These are phyloP conservation scores for Akanthomyces dipterigenus DNA, from an alignment of 2,329 filamentous ascomycete genomes.

Conservation along the genomic window DNA sequence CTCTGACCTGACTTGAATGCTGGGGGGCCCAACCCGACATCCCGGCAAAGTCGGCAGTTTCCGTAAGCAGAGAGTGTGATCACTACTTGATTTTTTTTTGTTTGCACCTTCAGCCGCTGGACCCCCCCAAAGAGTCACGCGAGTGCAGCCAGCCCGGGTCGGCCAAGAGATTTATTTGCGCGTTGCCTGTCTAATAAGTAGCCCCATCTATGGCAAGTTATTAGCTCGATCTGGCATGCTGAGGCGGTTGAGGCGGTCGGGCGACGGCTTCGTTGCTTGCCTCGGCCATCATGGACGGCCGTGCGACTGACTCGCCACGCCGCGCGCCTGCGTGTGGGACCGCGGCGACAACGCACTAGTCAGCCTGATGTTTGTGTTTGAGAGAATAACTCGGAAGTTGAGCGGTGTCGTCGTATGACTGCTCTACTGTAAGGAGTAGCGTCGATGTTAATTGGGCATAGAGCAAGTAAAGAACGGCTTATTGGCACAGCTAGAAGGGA, in stretches of 20 bases:
- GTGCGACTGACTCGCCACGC: background rate
- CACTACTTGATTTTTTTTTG: background rate
- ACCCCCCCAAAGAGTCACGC: background rate
- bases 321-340: background rate
- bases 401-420: background rate
- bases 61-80: background rate
- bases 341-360: background rate
- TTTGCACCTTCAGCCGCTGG: background rate
- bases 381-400: background rate
- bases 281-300: background rate
- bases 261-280: background rate
- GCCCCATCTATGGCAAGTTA: background rate
- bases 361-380: background rate
- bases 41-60: background rate
- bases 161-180: background rate
- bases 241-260: background rate
- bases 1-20: background rate
- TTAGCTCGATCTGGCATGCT: background rate
- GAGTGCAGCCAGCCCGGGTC: background rate
- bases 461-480: background rate
- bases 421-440: background rate
- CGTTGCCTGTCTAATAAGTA: too few species aligned
- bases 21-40: background rate
- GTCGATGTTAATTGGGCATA: background rate
- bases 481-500: background rate